Conservation (phyloP, 305 asterid species). For the Fraxinus velutina region DNA sequence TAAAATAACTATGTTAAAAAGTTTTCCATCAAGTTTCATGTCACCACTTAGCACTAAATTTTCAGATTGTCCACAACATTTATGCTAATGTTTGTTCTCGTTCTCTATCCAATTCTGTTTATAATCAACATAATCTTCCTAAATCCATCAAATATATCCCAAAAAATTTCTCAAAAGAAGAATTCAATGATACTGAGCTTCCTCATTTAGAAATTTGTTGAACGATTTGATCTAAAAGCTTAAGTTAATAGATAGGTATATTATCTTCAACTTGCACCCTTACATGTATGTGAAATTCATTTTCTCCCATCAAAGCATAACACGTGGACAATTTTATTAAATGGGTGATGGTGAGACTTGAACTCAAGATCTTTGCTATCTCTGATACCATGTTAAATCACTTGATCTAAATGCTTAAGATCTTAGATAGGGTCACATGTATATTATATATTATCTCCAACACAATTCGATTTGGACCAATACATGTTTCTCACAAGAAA, state of each 20-base stretch:
- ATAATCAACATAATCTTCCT: neutral
- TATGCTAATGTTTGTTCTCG: neutral
- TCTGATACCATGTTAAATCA: neutral
- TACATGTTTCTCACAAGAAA: neutral
- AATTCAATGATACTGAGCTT: neutral
- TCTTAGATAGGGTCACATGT: neutral
- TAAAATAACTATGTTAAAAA: neutral
- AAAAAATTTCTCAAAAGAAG: neutral
- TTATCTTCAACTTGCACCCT: neutral
- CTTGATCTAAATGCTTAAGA: neutral
- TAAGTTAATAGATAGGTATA: neutral
- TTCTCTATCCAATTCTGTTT: neutral
- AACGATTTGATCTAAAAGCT: neutral
- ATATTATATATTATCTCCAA: neutral
- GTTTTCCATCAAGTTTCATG: neutral
- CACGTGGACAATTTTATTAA: neutral
- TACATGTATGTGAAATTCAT: neutral
- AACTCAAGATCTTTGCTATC: neutral
- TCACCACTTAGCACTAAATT: neutral
- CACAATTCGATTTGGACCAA: neutral
- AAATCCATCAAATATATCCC: neutral
- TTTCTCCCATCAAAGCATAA: neutral
- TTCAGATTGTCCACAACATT: neutral
- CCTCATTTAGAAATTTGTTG: neutral
- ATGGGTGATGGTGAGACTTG: neutral